Conservation (phyloP, 208 protist genomes). For the Trypanosoma vivax region DNA sequence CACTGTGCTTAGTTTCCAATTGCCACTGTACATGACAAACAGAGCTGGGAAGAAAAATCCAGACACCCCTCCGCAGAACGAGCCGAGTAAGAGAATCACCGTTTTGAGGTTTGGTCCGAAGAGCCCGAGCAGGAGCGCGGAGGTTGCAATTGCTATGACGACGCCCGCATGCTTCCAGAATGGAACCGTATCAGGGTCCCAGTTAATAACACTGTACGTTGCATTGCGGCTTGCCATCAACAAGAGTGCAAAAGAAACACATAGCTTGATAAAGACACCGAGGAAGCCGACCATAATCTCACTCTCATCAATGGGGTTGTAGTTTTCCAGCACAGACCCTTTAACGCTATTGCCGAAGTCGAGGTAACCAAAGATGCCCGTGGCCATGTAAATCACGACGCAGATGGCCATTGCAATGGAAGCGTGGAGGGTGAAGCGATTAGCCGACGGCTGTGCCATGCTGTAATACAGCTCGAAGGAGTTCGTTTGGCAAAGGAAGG, state of each 20-base stretch:
- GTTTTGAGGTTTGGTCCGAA: slow-evolving; percentile 70
- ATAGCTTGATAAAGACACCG: slow-evolving; percentile 53
- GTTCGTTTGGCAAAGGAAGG: slow-evolving; percentile 55
- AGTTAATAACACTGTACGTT: slow-evolving; percentile 42
- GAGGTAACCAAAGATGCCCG: slow-evolving; percentile 53
- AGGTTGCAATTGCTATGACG: slow-evolving; percentile 32
- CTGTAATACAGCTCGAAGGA: slow-evolving; percentile 37
- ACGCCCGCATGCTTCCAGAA: slow-evolving; percentile 42
- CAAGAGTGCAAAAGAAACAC: slow-evolving; percentile 42
- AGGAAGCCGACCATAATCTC: slow-evolving; percentile 48
- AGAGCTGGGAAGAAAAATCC: slow-evolving; percentile 71
- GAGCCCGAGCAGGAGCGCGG: slow-evolving; percentile 57
- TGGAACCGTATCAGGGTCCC: slow-evolving; percentile 43
- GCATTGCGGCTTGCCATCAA: slow-evolving; percentile 52
- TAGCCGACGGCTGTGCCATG: slow-evolving; percentile 22
- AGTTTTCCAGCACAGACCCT: slow-evolving; percentile 47
- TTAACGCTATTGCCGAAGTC: slow-evolving; percentile 45
- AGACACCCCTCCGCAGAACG: slow-evolving; percentile 56
- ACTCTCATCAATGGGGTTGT: slow-evolving; percentile 47
- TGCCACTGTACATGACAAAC: slow-evolving; percentile 70
- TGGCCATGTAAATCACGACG: slow-evolving; percentile 41
- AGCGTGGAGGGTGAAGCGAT: slow-evolving; percentile 30
- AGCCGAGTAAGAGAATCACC: slow-evolving; percentile 65
- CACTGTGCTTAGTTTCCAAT: slow-evolving; percentile 38
- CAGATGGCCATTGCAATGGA: slow-evolving; percentile 40